A percentile compares a stretch with the other conserved stretches of the same genome.
These are phyloP conservation scores for Penicillium sp. DNA, from an alignment of 2,329 filamentous ascomycete species.

Conservation along the genomic window DNA sequence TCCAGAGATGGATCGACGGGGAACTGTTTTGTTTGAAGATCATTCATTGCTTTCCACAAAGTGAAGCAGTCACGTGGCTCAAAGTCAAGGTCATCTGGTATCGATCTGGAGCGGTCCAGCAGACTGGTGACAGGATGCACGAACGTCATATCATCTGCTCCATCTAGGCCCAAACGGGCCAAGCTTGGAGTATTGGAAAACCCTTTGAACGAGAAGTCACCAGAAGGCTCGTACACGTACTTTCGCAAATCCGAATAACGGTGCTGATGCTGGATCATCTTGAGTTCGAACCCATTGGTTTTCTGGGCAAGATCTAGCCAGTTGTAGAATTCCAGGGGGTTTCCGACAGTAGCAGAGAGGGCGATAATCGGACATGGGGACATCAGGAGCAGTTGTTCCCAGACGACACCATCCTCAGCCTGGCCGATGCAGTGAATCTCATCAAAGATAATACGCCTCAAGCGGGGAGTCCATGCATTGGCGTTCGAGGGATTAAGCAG, in stretches of 20 bases:
- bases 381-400: constrained; percentile 73
- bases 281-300: constrained; percentile 61
- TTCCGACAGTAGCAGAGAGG: constrained; percentile 75
- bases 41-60: constrained; percentile 64
- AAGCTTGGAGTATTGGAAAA: constrained; percentile 36
- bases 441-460: constrained; percentile 77
- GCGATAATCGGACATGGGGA: constrained; percentile 76
- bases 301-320: constrained; percentile 67
- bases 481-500: constrained; percentile 65
- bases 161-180: constrained; percentile 47
- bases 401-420: constrained; percentile 70
- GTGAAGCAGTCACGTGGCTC: constrained; percentile 69
- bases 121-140: constrained; percentile 67
- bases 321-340: constrained; percentile 65
- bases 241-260: constrained; percentile 78
- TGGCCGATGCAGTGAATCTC: constrained; percentile 80
- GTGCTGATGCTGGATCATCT: constrained; percentile 65
- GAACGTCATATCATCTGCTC: constrained; percentile 53
- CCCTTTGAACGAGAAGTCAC: constrained; percentile 52
- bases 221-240: constrained; percentile 61
- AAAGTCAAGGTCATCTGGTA: constrained; percentile 65
- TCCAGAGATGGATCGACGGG: constrained; percentile 39
- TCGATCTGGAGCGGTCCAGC: constrained; percentile 59
- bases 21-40: constrained; percentile 53
- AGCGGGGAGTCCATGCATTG: constrained; percentile 62